Evolutionary conservation across 2,329 filamentous ascomycete species (phyloP), one percentile per base, ranked within the genome.

Genomic region (Amauroascus verrucosus): DNA sequence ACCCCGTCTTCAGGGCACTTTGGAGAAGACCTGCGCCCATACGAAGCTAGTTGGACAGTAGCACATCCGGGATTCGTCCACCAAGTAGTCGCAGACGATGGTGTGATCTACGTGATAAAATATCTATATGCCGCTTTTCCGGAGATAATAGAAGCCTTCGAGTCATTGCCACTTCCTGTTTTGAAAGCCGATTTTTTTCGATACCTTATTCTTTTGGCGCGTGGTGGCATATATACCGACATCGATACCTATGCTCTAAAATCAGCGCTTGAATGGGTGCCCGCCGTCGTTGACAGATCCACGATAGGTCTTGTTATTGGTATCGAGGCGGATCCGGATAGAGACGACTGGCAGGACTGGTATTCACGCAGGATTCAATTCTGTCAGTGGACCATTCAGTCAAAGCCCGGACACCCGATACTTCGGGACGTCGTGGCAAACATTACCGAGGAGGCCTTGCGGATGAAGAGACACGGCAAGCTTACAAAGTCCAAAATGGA

Each of bases 311-410:
- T 98, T 58, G 84, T 98, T 37, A 78, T 97, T 63, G 93, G 93
- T 55, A 96, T 98, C 60, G 93, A 98, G 73, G 93, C 93, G 3
- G 93, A 98, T 65, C 89, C 93, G 0, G 89, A 97, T 69, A 82
- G 93, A 46, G 80, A 81, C 2, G 93, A 98, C 68, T 98, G 93
- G 93, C 79, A 82, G 33, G 76, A 95, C 1, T 97, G 91, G 93
- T 98, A 97, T 75, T 93, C 88, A 58, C 85, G 93, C 56, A 82
- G 91, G 58, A 90, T 98, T 57, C 93, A 97, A 67, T 97, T 98
- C 71, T 98, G 93, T 72, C 93, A 98, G 69, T 98, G 93, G 93
- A 98, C 93, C 1, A 96, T 98, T 58, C 91, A 97, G 70, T 76
- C 86, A 54, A 98, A 98, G 70, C 86, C 91, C 0, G 93, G 93